Conservation (phyloP, 2,329 filamentous ascomycete genomes). For the Aspergillus tanneri region DNA sequence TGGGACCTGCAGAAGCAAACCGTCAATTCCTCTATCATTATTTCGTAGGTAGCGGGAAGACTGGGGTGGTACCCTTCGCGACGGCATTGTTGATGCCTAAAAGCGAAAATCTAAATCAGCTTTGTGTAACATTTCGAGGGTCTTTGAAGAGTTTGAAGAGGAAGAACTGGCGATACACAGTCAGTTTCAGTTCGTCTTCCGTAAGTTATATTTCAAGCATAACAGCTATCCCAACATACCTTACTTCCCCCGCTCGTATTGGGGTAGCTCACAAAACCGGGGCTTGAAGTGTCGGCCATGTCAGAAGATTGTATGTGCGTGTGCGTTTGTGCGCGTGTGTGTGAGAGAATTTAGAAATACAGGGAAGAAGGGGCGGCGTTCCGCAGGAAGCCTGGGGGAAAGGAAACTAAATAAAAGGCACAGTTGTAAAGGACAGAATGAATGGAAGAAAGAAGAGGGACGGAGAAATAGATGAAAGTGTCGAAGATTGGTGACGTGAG, state of each 20-base stretch:
- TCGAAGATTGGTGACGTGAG: conserved; percentile 5
- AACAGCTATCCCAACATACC: conserved; percentile 25
- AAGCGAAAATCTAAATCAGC: conserved; percentile 16
- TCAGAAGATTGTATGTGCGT: conserved; percentile 23
- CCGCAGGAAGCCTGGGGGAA: conserved; percentile 6
- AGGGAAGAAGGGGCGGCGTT: conserved; percentile 13
- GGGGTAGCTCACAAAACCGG: conserved; percentile 40
- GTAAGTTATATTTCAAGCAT: neutral
- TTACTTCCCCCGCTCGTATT: conserved; percentile 40
- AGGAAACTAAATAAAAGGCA: conserved; percentile 11
- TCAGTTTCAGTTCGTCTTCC: conserved; percentile 8
- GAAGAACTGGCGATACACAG: conserved; percentile 16
- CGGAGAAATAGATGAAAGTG: conserved; percentile 9
- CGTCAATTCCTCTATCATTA: conserved; percentile 19
- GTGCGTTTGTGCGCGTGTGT: no score
- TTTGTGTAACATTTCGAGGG: conserved; percentile 13
- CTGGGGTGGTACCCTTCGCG: conserved; percentile 25
- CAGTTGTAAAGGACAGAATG: neutral
- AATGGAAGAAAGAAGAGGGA: conserved; percentile 7
- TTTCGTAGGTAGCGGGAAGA: neutral
- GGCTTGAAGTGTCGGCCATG: conserved; percentile 31
- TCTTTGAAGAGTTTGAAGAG: neutral
- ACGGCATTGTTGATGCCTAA: conserved; percentile 28
- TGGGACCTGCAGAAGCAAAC: conserved; percentile 45
- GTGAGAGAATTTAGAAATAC: conserved; percentile 20